Base-by-base conservation (phyloP, 345 rosid species). In the Atalantia buxifolia region DNA sequence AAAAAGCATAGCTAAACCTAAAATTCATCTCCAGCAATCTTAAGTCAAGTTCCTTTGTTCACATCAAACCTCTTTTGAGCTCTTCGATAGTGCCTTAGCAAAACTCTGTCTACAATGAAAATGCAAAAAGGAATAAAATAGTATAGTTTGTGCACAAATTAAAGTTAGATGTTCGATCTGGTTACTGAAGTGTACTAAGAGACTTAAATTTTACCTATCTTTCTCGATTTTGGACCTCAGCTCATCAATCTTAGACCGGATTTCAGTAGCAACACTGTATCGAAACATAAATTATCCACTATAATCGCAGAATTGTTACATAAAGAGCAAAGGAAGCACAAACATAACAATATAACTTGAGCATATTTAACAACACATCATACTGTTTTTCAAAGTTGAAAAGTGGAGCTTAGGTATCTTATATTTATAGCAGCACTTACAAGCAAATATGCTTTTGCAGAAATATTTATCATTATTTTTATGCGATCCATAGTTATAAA, bases 21-120 rank as follows among this genome's bases (percentile, higher is more conserved):
- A 70, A 72, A 57, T 42, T 36, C 57, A 62, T 72, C 62, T 42
- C 66, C 35, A 1, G n/a, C 33, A 79, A 55, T 83, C 36, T 61
- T 19, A 61, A 5, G 22, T 14, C 30, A 65, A 59, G 66, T 48
- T 21, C 30, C 36, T 53, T 57, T 71, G 28, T 75, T 24, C 24
- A 74, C 74, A 45, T 76, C 83, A 36, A 35, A 94, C 98, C 97
- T 94, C 96, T 82, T 92, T 94, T 7, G 95, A 87, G 90, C 89
- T 91, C 87, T 89, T 91, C 50, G 89, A 81, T 63, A 92, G 89
- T 63, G 92, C 86, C 89, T 84, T 91, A 30, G 87, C 82, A 79
- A 92, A 84, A 83, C 74, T 83, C 79, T 92, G 96, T 83, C 98
- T 94, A 77, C 73, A 76, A 60, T 33, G 33, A 76, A 66, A 59